phyloP scores from a whole-genome alignment of 139 green algal species.

The Dunaliella sp. region DNA sequence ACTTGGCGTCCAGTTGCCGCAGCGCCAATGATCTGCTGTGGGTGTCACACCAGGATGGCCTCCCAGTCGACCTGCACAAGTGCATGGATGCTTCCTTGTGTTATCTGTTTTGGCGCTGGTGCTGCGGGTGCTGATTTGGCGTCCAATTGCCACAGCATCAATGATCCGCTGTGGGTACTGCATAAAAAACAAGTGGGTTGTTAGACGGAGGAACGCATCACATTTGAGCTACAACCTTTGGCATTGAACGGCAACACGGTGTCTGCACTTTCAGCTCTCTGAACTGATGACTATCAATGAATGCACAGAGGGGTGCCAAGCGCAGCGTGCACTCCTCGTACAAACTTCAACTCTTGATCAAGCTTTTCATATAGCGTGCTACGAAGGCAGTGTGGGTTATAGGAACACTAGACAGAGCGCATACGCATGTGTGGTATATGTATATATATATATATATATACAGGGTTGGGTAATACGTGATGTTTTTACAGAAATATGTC shows the following conservation, averaged over 20 bases:
- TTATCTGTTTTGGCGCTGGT: background rate
- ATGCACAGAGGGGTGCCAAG: no score
- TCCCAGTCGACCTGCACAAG: constrained; percentile 83
- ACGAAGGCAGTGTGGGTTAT: background rate
- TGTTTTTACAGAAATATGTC: no score
- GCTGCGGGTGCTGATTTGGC: background rate
- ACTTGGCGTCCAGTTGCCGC: background rate
- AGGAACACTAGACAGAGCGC: background rate
- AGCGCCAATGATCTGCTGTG: constrained; percentile 69
- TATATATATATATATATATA: background rate
- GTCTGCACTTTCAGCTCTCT: no score
- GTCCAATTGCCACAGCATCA: background rate
- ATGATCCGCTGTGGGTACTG: constrained; percentile 54
- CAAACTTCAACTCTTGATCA: background rate
- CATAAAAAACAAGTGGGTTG: no score
- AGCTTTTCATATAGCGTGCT: background rate
- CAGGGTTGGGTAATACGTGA: no score
- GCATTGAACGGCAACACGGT: no score
- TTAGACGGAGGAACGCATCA: no score
- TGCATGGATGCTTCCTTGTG: background rate
- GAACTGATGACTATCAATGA: no score
- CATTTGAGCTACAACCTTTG: no score
- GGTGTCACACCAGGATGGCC: constrained; percentile 74
- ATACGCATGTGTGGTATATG: background rate
- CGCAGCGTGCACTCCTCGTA: background rate